Conservation (phyloP, 2,329 filamentous ascomycete genomes). For the Cryphonectria radicalis region DNA sequence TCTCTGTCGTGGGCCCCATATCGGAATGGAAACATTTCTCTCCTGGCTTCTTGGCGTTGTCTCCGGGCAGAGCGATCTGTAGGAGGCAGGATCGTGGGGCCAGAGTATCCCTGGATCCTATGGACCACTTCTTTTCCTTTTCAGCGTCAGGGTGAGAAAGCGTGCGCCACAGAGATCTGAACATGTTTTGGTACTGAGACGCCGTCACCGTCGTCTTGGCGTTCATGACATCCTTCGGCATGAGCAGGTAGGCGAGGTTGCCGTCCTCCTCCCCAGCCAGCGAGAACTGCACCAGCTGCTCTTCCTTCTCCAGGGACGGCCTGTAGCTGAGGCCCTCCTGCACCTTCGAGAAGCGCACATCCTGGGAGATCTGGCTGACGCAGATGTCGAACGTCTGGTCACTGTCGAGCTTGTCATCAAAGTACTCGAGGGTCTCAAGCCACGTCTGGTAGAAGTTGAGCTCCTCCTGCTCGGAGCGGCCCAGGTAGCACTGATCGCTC, state of each 20-base stretch:
- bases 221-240: not conserved
- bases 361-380: constrained; percentile 5
- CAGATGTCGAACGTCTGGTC: constrained; percentile 12
- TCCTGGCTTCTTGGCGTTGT: not conserved
- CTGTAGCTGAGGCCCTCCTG: not conserved
- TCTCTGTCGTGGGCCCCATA: constrained; percentile 13
- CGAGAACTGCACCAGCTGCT: not conserved
- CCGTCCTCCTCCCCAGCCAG: not conserved
- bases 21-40: constrained; percentile 11
- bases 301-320: not conserved
- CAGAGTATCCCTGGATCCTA: not conserved
- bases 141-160: not conserved
- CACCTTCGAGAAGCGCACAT: constrained; percentile 9
- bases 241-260: constrained; percentile 15
- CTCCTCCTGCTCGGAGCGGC: constrained; percentile 13
- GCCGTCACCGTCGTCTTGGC: not conserved
- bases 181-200: constrained; percentile 15
- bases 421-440: constrained; percentile 17
- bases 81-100: not conserved
- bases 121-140: not conserved
- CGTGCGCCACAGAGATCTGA: constrained; percentile 17
- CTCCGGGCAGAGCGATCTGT: not conserved
- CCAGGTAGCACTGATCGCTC: constrained; percentile 18
- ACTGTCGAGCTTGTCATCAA: not conserved
- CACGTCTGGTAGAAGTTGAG: constrained; percentile 16